phyloP scores from a whole-genome alignment of 352 stramenopile species.

The Phytophthora sansomeana region DNA sequence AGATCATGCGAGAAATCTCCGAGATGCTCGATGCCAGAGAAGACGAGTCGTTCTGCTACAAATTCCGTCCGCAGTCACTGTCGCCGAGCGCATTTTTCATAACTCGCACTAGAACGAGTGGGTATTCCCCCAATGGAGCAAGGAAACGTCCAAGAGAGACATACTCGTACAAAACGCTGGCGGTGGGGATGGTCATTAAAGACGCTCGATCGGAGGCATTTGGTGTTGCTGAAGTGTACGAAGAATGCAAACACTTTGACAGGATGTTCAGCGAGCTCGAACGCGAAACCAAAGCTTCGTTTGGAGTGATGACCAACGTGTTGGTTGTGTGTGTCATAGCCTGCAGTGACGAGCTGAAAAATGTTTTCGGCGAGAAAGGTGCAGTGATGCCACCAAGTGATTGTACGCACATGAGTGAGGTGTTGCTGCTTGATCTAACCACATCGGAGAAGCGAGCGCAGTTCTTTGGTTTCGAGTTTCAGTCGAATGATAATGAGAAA shows the following conservation, averaged over 20 bases:
- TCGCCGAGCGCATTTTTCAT: background rate
- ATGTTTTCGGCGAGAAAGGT: background rate
- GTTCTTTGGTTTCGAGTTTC: background rate
- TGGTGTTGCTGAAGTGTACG: background rate
- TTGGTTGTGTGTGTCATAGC: background rate
- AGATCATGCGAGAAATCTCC: background rate
- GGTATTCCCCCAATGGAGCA: background rate
- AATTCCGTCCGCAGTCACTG: background rate
- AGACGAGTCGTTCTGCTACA: constrained; percentile 2
- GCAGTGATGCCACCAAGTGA: background rate
- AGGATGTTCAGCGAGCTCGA: background rate
- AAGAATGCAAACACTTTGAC: background rate
- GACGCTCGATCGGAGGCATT: background rate
- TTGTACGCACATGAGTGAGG: constrained; percentile 1
- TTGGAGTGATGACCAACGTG: constrained; percentile 1
- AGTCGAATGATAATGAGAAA: background rate
- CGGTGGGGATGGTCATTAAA: background rate
- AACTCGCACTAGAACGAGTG: background rate
- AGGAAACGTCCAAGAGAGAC: background rate
- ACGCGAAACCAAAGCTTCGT: background rate
- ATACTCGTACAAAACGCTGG: background rate
- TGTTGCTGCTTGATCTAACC: background rate
- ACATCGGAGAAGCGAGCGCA: background rate
- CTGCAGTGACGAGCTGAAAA: background rate
- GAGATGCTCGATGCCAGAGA: background rate